These are phyloP conservation scores for Umbellularia californica DNA, from an alignment of 164 flowering plant species.

Conservation along the genomic window DNA sequence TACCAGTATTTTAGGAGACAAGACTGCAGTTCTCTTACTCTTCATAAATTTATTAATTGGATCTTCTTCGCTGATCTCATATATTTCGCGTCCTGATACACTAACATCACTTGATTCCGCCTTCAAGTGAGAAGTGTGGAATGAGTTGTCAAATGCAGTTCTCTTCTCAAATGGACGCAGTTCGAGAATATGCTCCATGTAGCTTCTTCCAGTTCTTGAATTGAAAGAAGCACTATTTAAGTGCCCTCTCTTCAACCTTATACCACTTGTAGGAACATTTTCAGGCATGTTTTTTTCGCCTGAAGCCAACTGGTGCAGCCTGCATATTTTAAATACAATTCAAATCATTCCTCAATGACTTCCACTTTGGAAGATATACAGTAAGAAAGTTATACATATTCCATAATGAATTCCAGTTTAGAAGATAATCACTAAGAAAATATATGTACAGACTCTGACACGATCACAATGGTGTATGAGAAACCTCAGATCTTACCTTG, in stretches of 20 bases:
- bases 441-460: neutral
- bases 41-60: slow-evolving; percentile 25
- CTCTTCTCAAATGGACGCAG: slow-evolving; percentile 42
- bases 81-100: slow-evolving; percentile 44
- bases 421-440: neutral
- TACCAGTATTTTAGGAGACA: slow-evolving; percentile 30
- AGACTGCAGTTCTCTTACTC: slow-evolving; percentile 20
- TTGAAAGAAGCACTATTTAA: slow-evolving; percentile 43
- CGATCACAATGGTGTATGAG: neutral
- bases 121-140: slow-evolving; percentile 24
- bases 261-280: slow-evolving; percentile 44
- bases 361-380: neutral
- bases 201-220: slow-evolving; percentile 56
- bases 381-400: neutral
- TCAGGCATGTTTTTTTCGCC: slow-evolving; percentile 62
- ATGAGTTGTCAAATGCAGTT: slow-evolving; percentile 33
- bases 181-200: slow-evolving; percentile 68
- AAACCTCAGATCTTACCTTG: slow-evolving; percentile 51
- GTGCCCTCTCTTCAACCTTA: slow-evolving; percentile 71
- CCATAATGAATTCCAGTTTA: neutral
- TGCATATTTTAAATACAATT: slow-evolving; percentile 28
- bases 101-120: slow-evolving; percentile 25
- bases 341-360: slow-evolving; percentile 6
- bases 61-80: slow-evolving; percentile 41
- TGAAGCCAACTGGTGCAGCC: slow-evolving; percentile 66